Base-by-base conservation (phyloP, 805 yeast genomes). In the Sugiyamaella marilandica region DNA sequence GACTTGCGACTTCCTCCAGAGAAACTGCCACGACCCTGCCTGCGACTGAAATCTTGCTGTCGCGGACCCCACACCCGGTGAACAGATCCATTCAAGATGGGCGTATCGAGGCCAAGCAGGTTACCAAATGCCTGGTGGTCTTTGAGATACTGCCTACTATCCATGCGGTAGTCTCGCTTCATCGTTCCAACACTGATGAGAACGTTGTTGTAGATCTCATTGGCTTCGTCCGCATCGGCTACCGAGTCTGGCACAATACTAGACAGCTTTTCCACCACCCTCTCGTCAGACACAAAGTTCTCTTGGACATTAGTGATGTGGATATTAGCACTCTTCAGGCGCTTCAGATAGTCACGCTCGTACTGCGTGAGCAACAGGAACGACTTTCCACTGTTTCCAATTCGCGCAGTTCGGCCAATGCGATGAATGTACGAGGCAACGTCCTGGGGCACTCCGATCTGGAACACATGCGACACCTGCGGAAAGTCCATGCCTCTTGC, bases 401-500 rank as follows among this genome's bases (percentile, higher is more conserved):
- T 95, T 72, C 98, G 82, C 41, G 95, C 98, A 13, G 97, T 92
- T 76, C 98, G 84, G 55, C 98, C 98, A 64, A 92, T 84, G 69
- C 96, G 84, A 71, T 92, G 98, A 54, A 90, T 82, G 66, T 91
- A 90, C 57, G 85, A 84, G n/a, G 91, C 80, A 21, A 82, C 70
- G 53, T 84, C 87, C 45, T 76, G 70, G 55, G 94, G 87, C n/a
- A 83, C 77, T 59, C 92, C 87, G 51, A 88, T 68, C 73, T 92
- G 97, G 61, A 86, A 73, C 49, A 92, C 97, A 65, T 88, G 87
- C 24, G 89, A 71, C 29, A 92, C 95, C 61, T 81, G 81, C 52
- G 91, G 94, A 77, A 92, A 87, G 73, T 92, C 97, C 85, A 92
- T 83, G 60, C 98, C 98, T 72, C 98, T 82, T 11, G 97, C 97